Evolutionary conservation across 345 rosid genomes (phyloP).

Genomic region (Ricinus communis): DNA sequence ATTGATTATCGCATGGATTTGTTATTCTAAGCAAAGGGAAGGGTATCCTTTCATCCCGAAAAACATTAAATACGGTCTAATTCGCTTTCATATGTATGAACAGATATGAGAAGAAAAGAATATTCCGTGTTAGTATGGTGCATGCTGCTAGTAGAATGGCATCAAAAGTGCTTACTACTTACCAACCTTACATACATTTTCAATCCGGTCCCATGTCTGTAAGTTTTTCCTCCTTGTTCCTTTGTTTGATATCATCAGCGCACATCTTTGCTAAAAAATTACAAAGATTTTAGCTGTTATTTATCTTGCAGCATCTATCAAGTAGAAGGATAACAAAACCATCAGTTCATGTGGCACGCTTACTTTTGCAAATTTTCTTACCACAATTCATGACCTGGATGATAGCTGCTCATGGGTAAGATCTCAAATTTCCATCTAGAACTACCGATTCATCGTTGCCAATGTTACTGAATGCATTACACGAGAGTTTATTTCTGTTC

Average conservation of each 20-base stretch:
- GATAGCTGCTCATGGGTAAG: conserved; percentile 17
- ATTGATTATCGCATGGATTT: no score
- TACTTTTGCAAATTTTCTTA: conserved; percentile 8
- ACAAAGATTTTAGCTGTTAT: not conserved
- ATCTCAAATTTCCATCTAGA: not conserved
- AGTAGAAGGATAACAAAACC: conserved; percentile 15
- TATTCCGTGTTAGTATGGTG: conserved; percentile 18
- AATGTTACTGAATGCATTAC: not conserved
- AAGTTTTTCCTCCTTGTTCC: not conserved
- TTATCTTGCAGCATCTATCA: not conserved
- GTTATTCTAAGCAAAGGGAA: no score
- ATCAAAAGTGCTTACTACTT: conserved; percentile 20
- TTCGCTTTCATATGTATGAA: conserved; percentile 7
- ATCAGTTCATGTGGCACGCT: not conserved
- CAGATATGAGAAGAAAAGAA: conserved; percentile 22
- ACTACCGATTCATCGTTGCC: not conserved
- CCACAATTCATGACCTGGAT: conserved; percentile 21
- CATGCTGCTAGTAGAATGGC: conserved; percentile 25
- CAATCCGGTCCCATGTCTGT: conserved; percentile 4
- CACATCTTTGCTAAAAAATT: no score
- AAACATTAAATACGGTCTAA: not conserved
- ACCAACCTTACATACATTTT: conserved; percentile 21
- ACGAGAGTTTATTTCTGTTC: no score
- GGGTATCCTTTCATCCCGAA: not conserved
- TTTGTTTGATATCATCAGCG: not conserved